Evolutionary conservation across 306 rosid species (phyloP).

Genomic region (Quercus cerris): DNA sequence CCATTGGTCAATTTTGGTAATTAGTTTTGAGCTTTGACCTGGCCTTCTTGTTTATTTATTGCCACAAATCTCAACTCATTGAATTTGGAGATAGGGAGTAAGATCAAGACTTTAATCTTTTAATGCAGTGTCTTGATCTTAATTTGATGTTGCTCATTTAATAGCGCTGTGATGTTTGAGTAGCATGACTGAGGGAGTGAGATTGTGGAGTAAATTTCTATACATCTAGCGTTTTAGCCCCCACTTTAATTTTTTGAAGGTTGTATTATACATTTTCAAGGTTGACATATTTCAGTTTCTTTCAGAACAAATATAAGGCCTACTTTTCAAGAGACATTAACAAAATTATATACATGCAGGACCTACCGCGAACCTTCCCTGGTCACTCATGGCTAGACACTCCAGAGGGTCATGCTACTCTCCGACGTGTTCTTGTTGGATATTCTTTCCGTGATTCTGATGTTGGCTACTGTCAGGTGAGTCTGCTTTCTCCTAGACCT

Average conservation of each 20-base stretch:
- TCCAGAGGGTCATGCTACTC: slow-evolving; percentile 90
- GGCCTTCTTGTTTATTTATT: background rate
- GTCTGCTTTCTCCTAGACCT: slow-evolving; percentile 7
- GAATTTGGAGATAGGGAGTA: slow-evolving; percentile 10
- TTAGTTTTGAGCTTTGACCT: slow-evolving; percentile 2
- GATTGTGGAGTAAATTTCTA: background rate
- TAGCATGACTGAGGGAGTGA: background rate
- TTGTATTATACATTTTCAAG: background rate
- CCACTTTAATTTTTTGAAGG: background rate
- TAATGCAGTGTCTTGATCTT: background rate
- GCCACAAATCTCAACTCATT: slow-evolving; percentile 11
- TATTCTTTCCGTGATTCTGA: slow-evolving; percentile 99
- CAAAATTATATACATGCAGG: slow-evolving; percentile 44
- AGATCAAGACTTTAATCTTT: background rate
- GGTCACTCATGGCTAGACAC: slow-evolving; percentile 99
- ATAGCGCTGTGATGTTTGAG: background rate
- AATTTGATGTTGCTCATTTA: background rate
- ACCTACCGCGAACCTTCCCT: slow-evolving; percentile 92
- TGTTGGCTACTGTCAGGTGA: slow-evolving; percentile 98
- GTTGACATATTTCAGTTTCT: background rate
- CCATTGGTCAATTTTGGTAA: slow-evolving; percentile 5
- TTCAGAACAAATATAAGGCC: background rate
- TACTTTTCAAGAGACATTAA: background rate
- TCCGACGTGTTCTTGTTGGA: slow-evolving; percentile 89
- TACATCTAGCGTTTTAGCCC: background rate